Evolutionary conservation across 768 basidiomycete species (phyloP).

Genomic region (Hydnomerulius pinastri): DNA sequence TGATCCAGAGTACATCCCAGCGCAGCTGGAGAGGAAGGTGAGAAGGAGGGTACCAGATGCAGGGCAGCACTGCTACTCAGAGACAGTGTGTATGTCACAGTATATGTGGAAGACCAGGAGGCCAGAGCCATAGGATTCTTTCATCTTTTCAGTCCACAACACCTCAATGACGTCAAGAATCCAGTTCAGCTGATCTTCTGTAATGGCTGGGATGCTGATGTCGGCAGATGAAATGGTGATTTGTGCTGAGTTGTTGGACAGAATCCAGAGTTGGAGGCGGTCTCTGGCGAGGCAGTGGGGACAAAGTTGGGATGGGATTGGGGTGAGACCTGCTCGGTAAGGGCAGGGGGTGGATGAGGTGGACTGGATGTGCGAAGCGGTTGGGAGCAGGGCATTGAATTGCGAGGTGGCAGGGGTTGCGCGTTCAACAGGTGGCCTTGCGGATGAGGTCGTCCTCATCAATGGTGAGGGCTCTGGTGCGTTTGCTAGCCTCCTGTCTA

Average conservation of each 20-base stretch:
- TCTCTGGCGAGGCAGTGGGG: conserved; percentile 32
- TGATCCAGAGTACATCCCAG: conserved; percentile 14
- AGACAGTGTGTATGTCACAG: too few relatives aligned
- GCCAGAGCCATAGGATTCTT: neutral
- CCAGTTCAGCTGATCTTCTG: too few relatives aligned
- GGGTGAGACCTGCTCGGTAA: conserved; percentile 15
- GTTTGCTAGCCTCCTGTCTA: neutral
- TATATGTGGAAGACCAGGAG: too few relatives aligned
- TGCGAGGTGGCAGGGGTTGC: neutral
- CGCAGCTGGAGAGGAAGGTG: conserved; percentile 13
- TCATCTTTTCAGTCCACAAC: neutral
- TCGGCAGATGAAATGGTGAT: neutral
- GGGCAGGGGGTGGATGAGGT: neutral
- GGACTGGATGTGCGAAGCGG: neutral
- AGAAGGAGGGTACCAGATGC: conserved; percentile 6
- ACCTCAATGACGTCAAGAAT: too few relatives aligned
- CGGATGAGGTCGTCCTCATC: neutral
- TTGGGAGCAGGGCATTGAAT: neutral
- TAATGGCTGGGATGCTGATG: too few relatives aligned
- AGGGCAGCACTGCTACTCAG: conserved; percentile 13
- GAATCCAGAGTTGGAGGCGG: conserved; percentile 25
- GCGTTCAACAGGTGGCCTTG: neutral
- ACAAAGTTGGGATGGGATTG: conserved; percentile 13
- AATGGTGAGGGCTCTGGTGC: too few relatives aligned
- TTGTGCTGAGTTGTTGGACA: too few relatives aligned